Evolutionary conservation across 495 filamentous ascomycete species (phyloP), one percentile per base, ranked within the genome.

Genomic region (Neurospora tetraspora): DNA sequence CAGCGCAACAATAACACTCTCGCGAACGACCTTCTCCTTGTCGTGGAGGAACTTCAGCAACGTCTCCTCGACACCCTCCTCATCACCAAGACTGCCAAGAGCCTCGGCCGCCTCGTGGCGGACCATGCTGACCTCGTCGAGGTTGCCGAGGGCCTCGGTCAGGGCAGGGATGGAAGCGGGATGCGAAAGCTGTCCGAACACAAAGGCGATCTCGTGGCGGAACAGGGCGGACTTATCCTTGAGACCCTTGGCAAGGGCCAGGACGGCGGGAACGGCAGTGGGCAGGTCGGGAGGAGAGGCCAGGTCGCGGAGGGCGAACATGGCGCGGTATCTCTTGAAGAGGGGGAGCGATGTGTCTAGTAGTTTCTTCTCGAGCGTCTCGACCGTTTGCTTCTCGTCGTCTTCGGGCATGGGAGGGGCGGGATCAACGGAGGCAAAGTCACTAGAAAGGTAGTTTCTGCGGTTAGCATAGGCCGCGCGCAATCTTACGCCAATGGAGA

Each of bases 31-130:
- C 76, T 92, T 88, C 81, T 98, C 96, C 47, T 91, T 88, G 80
- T 98, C 96, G 76, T 97, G 86, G 69, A 97, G 82, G 83, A 97
- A 98, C 74, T 85, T 87, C 83, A 89, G 92, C 81, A 99, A 78
- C 4, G 89, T 91, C 70, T 92, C 90, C 77, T 97, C 94, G 36
- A 98, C 96, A 12, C 94, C 95, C 70, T 96, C 92, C 77, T 96
- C 93, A 34, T 96, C 94, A 20, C 95, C 96, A 31, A 99, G 86
- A 76, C 94, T 97, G 8, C 96, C 96, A n/a, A 99, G 89, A 31
- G 96, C 96, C 82, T 99, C 96, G 5, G 96, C 96, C 65, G 96
- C 96, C 80, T 99, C 96, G 80, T 99, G 96, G 72, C 96, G 89
- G 73, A 99, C 96, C 96, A 99, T 99, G 75, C 94, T 92, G 36